These are phyloP conservation scores for Fusarium illudens DNA, from an alignment of 2,329 filamentous ascomycete genomes.

Conservation along the genomic window DNA sequence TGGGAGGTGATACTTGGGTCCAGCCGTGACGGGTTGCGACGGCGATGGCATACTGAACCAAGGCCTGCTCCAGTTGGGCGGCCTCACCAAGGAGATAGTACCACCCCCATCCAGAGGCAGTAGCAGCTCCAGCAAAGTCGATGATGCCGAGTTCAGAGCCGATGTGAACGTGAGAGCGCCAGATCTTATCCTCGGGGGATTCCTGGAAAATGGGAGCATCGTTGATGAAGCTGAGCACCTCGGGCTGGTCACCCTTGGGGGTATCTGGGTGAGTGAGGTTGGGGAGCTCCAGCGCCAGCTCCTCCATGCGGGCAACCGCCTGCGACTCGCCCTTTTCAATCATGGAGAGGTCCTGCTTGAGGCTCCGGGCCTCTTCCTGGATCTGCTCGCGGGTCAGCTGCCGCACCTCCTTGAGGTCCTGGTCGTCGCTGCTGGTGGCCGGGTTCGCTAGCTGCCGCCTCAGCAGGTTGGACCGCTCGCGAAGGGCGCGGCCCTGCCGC, in stretches of 20 bases:
- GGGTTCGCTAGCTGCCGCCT: slow-evolving; percentile 64
- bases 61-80: slow-evolving; percentile 91
- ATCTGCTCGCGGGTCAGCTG: slow-evolving; percentile 59
- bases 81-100: slow-evolving; percentile 95
- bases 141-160: slow-evolving; percentile 87
- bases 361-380: slow-evolving; percentile 67
- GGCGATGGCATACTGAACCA: slow-evolving; percentile 84
- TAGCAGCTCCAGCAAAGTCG: slow-evolving; percentile 83
- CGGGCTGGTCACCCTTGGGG: slow-evolving; percentile 72
- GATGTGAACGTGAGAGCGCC: slow-evolving; percentile 85
- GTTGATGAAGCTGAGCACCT: slow-evolving; percentile 81
- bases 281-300: slow-evolving; percentile 79
- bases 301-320: slow-evolving; percentile 72
- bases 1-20: slow-evolving; percentile 83
- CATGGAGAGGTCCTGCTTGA: slow-evolving; percentile 69
- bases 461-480: slow-evolving; percentile 72
- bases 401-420: slow-evolving; percentile 48
- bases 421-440: slow-evolving; percentile 55
- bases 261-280: slow-evolving; percentile 84
- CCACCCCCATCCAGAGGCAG: slow-evolving; percentile 95
- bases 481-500: slow-evolving; percentile 65
- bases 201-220: slow-evolving; percentile 61
- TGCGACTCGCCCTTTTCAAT: slow-evolving; percentile 70
- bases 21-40: slow-evolving; percentile 79
- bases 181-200: slow-evolving; percentile 50